Percentiles rank a stretch among this genome's conserved stretches.
These are phyloP conservation scores for Exophiala oligosperma DNA, from an alignment of 2,329 filamentous ascomycete species.

Conservation along the genomic window DNA sequence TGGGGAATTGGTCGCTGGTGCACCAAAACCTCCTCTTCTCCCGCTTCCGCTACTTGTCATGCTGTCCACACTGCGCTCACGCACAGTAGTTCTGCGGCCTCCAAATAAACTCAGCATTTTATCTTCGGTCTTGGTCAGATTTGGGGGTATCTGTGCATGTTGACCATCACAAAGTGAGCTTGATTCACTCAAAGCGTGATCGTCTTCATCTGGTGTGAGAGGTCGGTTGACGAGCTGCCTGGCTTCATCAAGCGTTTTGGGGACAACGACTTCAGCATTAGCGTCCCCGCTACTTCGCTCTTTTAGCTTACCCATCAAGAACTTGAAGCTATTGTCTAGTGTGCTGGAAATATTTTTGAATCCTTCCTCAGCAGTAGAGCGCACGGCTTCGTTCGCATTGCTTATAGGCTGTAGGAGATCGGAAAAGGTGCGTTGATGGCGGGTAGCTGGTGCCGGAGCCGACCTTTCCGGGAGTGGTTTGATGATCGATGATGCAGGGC, in stretches of 20 bases:
- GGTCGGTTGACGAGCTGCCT: slow-evolving; percentile 73
- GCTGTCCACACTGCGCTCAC: slow-evolving; percentile 79
- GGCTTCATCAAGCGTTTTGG: slow-evolving; percentile 90
- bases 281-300: slow-evolving; percentile 59
- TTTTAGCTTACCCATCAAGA: slow-evolving; percentile 83
- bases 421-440: slow-evolving; percentile 74
- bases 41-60: slow-evolving; percentile 58
- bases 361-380: slow-evolving; percentile 86
- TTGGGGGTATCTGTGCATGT: slow-evolving; percentile 30
- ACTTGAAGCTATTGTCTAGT: slow-evolving; percentile 88
- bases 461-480: slow-evolving; percentile 24
- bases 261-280: slow-evolving; percentile 56
- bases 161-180: slow-evolving; percentile 48
- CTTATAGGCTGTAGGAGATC: slow-evolving; percentile 83
- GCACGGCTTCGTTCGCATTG: slow-evolving; percentile 78
- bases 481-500: slow-evolving; percentile 25
- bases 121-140: slow-evolving; percentile 55
- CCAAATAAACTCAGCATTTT: slow-evolving; percentile 70
- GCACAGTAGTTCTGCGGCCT: slow-evolving; percentile 57
- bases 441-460: slow-evolving; percentile 34
- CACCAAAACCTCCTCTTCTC: slow-evolving; percentile 57
- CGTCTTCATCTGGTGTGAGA: slow-evolving; percentile 50
- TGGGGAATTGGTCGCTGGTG: slow-evolving; percentile 22
- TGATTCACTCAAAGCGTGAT: slow-evolving; percentile 49
- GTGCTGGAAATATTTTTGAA: slow-evolving; percentile 90